A percentile compares a stretch with the other conserved stretches of the same genome.
These are phyloP conservation scores for Blastomyces percursus DNA, from an alignment of 2,329 filamentous ascomycete genomes.

Conservation along the genomic window DNA sequence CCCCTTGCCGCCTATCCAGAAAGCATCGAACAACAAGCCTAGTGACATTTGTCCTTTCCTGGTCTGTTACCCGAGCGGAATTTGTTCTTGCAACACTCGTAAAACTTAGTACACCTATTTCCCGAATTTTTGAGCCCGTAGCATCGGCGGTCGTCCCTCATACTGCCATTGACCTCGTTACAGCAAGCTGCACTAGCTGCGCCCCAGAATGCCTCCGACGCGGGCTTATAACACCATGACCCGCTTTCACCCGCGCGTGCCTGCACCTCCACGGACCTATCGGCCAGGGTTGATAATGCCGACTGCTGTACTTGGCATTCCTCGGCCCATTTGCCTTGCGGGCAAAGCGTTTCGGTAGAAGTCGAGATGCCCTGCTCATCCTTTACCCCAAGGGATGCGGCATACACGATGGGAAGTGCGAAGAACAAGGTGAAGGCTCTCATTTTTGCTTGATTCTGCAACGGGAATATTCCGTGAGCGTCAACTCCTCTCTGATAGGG, in stretches of 20 bases:
- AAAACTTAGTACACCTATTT: not conserved
- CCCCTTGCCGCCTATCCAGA: not conserved
- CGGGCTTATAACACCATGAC: slow-evolving; percentile 1
- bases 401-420: not conserved
- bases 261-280: not conserved
- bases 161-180: not conserved
- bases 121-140: not conserved
- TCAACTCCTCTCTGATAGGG: not conserved
- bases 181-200: not conserved
- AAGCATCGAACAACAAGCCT: not conserved
- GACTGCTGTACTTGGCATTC: not conserved
- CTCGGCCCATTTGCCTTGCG: not conserved
- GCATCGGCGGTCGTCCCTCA: not conserved
- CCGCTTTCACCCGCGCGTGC: not conserved
- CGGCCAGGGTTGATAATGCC: not conserved
- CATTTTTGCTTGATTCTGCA: not conserved
- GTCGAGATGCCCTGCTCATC: not conserved
- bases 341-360: not conserved
- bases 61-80: not conserved
- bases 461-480: not conserved
- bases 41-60: not conserved
- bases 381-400: not conserved
- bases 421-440: not conserved
- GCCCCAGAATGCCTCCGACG: not conserved
- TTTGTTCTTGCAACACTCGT: not conserved